These are phyloP conservation scores for Diplosphaera chodatii DNA, from an alignment of 139 green algal genomes.

Conservation along the genomic window DNA sequence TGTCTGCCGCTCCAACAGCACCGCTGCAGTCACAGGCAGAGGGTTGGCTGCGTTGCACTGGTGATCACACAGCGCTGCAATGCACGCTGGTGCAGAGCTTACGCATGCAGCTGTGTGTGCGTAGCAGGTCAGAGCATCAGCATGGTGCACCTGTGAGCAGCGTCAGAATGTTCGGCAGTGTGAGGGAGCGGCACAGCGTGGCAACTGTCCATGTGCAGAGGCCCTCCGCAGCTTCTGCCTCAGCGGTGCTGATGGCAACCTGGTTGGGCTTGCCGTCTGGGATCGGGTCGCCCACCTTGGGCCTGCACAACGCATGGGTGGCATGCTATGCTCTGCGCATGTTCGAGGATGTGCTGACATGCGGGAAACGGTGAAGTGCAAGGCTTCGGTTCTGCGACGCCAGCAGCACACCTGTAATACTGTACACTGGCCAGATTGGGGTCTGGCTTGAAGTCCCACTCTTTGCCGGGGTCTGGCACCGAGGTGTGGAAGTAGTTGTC, in stretches of 20 bases:
- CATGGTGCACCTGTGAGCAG: conserved; percentile 46
- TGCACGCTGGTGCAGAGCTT: too few relatives aligned
- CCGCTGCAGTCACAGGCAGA: conserved; percentile 4
- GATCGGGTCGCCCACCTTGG: conserved; percentile 1
- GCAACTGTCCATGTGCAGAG: conserved; percentile 59
- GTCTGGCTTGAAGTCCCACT: conserved; percentile 39
- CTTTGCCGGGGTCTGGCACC: conserved; percentile 19
- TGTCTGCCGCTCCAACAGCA: conserved; percentile 82
- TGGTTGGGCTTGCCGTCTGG: not conserved
- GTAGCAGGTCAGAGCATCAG: not conserved
- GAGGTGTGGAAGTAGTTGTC: conserved; percentile 7
- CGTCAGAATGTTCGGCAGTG: conserved; percentile 72
- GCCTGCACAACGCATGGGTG: conserved; percentile 6
- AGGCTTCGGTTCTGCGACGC: too few relatives aligned
- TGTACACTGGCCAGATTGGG: conserved; percentile 29
- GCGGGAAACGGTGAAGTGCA: too few relatives aligned
- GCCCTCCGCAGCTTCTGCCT: conserved; percentile 21
- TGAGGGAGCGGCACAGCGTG: conserved; percentile 66
- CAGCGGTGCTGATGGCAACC: conserved; percentile 16
- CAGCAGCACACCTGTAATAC: conserved; percentile 15
- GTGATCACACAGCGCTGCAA: not conserved
- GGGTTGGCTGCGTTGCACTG: too few relatives aligned
- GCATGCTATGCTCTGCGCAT: too few relatives aligned
- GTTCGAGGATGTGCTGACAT: too few relatives aligned
- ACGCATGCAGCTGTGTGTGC: too few relatives aligned